Percentiles rank a stretch among this genome's conserved stretches.
Evolutionary conservation across 805 yeast genomes (phyloP).

Genomic region (Pichia phayaonensis): DNA sequence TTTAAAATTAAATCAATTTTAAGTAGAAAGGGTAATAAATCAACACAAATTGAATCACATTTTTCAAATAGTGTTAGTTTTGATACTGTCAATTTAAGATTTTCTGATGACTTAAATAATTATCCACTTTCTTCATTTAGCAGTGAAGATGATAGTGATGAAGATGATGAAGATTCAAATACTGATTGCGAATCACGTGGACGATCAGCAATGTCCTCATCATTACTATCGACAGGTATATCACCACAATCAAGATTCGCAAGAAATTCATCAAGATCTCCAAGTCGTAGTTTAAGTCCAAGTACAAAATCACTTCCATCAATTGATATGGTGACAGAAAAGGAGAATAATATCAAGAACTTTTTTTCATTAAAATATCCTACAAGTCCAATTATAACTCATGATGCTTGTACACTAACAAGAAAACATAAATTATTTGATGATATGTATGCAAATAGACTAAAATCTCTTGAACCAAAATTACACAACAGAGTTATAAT

Average conservation of each 20-base stretch:
- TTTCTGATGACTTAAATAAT: slow-evolving; percentile 18
- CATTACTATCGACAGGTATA: slow-evolving; percentile 3
- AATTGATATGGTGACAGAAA: slow-evolving; percentile 4
- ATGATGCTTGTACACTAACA: slow-evolving; percentile 37
- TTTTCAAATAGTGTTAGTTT: slow-evolving; percentile 34
- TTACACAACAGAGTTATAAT: slow-evolving; percentile 48
- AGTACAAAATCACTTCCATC: background rate
- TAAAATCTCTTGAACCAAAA: slow-evolving; percentile 25
- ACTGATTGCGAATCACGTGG: background rate
- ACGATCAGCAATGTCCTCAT: background rate
- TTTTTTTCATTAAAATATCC: slow-evolving; percentile 23
- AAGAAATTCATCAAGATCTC: slow-evolving; percentile 6
- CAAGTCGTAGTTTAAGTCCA: slow-evolving; percentile 19
- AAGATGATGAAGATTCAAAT: background rate
- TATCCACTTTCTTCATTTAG: slow-evolving; percentile 11
- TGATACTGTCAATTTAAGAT: slow-evolving; percentile 42
- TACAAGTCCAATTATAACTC: slow-evolving; percentile 31
- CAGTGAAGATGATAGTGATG: slow-evolving; percentile 18
- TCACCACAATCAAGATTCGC: background rate
- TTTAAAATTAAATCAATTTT: slow-evolving; percentile 10
- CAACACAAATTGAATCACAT: slow-evolving; percentile 3
- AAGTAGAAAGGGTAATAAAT: slow-evolving; percentile 2
- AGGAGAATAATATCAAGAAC: background rate
- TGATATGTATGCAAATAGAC: slow-evolving; percentile 33
- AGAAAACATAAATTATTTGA: slow-evolving; percentile 43